Evolutionary conservation across 768 basidiomycete genomes (phyloP), one percentile per base, ranked within the genome.

Genomic region (Mycena chlorophos): DNA sequence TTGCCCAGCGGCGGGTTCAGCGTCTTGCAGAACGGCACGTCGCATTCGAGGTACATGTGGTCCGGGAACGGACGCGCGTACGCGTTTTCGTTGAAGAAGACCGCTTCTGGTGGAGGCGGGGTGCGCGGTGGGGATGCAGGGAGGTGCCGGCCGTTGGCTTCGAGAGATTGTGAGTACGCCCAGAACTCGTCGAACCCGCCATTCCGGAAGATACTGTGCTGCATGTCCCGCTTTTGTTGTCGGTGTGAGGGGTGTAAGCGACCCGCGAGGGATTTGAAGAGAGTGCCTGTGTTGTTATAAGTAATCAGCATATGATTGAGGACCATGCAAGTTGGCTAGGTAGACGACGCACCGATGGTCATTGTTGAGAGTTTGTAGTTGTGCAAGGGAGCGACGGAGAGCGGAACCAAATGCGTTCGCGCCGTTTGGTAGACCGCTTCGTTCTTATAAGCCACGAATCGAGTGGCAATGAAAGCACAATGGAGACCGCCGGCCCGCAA

Each of bases 31-130:
- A 42, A 42, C 5, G 40, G 40, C 40, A 20, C 22, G 20, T 42
- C 40, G 40, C 40, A 42, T 42, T 42, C 40, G 40, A 42, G 8
- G 40, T 42, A 42, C 40, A 42, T 42, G 40, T 42, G 40, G 8
- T 14, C 13, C 20, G 40, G 40, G 40, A 14, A 42, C 14, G 40
- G 40, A 8, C 13, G 20, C 20, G 40, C 13, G 22, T 42, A 19
- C 20, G 40, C 13, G 22, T 42, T 20, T 12, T 42, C 13, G 40
- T 42, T 42, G 40, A 42, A 42, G 40, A 8, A 42, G 40, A 22
- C n/a, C 20, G 40, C 6, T 5, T 6, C 8, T 8, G 40, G 40
- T 8, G 17, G 31, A 19, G n/a, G 6, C 8, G 40, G 40, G 6
- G 6, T 8, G 5, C 13, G 40, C 20, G 40, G 40, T 42, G 40